phyloP scores from a whole-genome alignment of 805 yeast species.

The Debaryomyces hansenii region DNA sequence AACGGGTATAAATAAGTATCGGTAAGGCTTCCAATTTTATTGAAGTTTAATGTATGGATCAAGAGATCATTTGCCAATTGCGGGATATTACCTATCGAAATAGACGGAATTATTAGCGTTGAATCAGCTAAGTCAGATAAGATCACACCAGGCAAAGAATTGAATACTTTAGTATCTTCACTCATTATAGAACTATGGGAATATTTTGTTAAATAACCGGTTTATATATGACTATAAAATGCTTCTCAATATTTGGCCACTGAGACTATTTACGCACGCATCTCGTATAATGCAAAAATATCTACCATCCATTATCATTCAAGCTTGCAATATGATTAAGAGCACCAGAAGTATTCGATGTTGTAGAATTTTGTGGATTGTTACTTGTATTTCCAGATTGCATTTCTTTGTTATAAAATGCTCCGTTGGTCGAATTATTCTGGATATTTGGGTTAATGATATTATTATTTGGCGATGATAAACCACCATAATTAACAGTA shows the following conservation, averaged over 20 bases:
- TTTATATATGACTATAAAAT: too few relatives aligned
- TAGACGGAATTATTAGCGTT: conserved; percentile 69
- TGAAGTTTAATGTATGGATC: conserved; percentile 58
- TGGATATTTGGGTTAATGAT: conserved; percentile 5
- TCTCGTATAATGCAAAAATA: background rate
- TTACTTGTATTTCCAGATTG: background rate
- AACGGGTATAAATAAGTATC: conserved; percentile 73
- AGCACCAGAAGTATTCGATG: conserved; percentile 1
- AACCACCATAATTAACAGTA: conserved; percentile 1
- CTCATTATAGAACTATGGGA: background rate
- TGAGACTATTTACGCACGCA: too few relatives aligned
- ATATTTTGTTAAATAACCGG: background rate
- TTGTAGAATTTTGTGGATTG: background rate
- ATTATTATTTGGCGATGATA: conserved; percentile 12
- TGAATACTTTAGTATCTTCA: background rate
- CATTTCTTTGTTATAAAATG: conserved; percentile 2
- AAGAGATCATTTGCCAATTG: conserved; percentile 77
- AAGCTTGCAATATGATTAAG: conserved; percentile 10
- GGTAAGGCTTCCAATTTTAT: conserved; percentile 56
- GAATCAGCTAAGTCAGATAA: conserved; percentile 16
- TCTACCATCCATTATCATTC: conserved; percentile 14
- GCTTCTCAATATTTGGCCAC: too few relatives aligned
- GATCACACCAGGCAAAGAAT: background rate
- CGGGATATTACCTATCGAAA: conserved; percentile 87
- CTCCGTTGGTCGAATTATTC: background rate